A percentile compares a stretch with the other conserved stretches of the same genome.
phyloP scores from a whole-genome alignment of 768 basidiomycete species.

The Chiua virens region DNA sequence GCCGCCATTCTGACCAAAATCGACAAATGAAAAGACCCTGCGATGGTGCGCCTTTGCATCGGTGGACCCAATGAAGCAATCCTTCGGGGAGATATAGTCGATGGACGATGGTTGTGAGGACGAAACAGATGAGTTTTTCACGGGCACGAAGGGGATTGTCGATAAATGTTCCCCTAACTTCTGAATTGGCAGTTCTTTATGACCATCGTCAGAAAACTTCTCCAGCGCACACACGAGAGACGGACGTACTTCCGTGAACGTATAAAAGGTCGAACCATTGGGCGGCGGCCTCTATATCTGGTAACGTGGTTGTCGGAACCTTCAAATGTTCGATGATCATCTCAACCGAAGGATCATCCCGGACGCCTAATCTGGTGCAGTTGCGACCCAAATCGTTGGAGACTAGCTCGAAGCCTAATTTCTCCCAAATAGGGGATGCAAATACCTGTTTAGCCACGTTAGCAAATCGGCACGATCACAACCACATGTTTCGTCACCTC shows the following conservation, averaged over 20 bases:
- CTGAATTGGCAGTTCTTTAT: slow-evolving; percentile 5
- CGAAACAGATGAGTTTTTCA: too few species aligned
- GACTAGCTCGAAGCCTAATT: too few species aligned
- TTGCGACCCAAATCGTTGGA: too few species aligned
- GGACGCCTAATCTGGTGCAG: too few species aligned
- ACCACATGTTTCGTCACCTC: slow-evolving; percentile 7
- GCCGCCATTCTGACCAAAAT: slow-evolving; percentile 11
- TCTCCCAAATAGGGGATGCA: too few species aligned
- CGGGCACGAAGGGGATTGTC: slow-evolving; percentile 4
- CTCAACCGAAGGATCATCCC: slow-evolving; percentile 2
- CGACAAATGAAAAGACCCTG: slow-evolving; percentile 10
- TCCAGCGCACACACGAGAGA: too few species aligned
- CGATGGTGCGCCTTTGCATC: slow-evolving; percentile 8
- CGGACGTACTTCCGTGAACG: slow-evolving; percentile 7
- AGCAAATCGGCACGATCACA: background rate
- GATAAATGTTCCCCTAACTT: slow-evolving; percentile 7
- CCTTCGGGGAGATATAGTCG: too few species aligned
- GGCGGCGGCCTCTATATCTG: slow-evolving; percentile 1
- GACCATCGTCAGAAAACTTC: background rate
- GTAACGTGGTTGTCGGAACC: background rate
- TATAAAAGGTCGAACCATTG: slow-evolving; percentile 11
- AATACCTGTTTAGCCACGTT: slow-evolving; percentile 9
- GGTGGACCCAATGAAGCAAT: slow-evolving; percentile 12
- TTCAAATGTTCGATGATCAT: background rate
- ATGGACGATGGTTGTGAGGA: too few species aligned